Conservation (phyloP, 2,329 filamentous ascomycete genomes). For the Bisporella sp. region DNA sequence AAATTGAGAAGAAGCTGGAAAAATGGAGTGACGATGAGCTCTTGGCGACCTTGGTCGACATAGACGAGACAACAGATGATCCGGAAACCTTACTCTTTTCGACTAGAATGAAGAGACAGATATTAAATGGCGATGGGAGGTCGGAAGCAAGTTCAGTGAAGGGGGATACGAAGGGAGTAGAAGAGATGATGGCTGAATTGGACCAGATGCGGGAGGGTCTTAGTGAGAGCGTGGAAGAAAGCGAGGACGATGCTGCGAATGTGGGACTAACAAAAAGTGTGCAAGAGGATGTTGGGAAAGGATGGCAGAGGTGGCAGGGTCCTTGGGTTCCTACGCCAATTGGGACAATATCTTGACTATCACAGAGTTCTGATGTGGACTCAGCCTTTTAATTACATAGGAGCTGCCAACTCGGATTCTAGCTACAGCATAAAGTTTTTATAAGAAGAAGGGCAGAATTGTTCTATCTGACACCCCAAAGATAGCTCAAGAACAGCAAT, state of each 20-base stretch:
- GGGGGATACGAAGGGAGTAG: conserved; percentile 4
- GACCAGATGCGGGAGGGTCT: conserved; percentile 15
- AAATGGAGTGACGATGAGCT: conserved; percentile 16
- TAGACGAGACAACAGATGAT: conserved; percentile 14
- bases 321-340: conserved; percentile 53
- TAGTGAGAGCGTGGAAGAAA: conserved; percentile 4
- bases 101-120: conserved; percentile 35
- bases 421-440: too few relatives aligned
- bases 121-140: conserved; percentile 24
- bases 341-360: conserved; percentile 25
- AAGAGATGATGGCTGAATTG: conserved; percentile 16
- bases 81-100: conserved; percentile 10
- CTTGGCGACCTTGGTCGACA: conserved; percentile 15
- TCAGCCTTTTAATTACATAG: too few relatives aligned
- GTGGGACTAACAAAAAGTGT: neutral
- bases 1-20: conserved; percentile 9
- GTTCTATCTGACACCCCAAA: too few relatives aligned
- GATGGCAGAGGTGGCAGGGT: conserved; percentile 45
- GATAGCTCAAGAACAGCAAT: too few relatives aligned
- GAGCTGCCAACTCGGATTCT: too few relatives aligned
- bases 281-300: conserved; percentile 14
- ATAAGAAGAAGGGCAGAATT: too few relatives aligned
- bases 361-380: too few relatives aligned
- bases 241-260: conserved; percentile 5
- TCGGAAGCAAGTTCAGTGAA: neutral